Percentiles rank a stretch among this genome's conserved stretches.
Conservation (phyloP, 192 early-diverging fungal species). For the Chytriomyces confervae region DNA sequence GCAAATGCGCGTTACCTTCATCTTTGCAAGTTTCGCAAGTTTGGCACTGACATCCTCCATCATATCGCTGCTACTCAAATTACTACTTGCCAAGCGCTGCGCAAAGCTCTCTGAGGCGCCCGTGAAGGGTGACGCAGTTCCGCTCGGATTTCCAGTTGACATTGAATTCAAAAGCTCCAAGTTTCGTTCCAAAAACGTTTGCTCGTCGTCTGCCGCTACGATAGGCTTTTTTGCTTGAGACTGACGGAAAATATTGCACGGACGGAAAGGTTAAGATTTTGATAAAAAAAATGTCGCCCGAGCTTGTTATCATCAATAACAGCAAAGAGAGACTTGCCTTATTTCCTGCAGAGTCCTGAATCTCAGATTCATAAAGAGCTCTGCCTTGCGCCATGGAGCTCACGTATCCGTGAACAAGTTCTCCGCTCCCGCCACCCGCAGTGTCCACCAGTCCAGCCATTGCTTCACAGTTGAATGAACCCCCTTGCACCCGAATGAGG, state of each 20-base stretch:
- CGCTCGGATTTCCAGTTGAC: slow-evolving; percentile 17
- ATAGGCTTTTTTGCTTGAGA: slow-evolving; percentile 54
- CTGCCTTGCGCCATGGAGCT: slow-evolving; percentile 21
- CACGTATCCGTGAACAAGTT: not conserved
- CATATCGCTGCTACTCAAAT: slow-evolving; percentile 38
- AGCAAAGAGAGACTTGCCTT: slow-evolving; percentile 31
- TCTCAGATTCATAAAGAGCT: slow-evolving; percentile 43
- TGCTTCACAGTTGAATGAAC: slow-evolving; percentile 41
- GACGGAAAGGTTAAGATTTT: not conserved
- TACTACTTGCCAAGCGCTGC: slow-evolving; percentile 49
- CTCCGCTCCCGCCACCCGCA: slow-evolving; percentile 47
- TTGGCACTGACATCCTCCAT: slow-evolving; percentile 49
- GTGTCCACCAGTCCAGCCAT: slow-evolving; percentile 61
- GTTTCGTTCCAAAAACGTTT: slow-evolving; percentile 83
- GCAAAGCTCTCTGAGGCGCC: slow-evolving; percentile 52
- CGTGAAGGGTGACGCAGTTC: not conserved
- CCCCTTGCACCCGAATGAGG: slow-evolving; percentile 72
- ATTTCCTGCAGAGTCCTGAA: slow-evolving; percentile 28
- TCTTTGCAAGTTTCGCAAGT: slow-evolving; percentile 39
- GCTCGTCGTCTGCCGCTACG: slow-evolving; percentile 85
- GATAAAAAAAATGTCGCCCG: not conserved
- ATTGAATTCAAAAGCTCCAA: slow-evolving; percentile 66
- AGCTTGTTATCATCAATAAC: not conserved
- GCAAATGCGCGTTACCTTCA: slow-evolving; percentile 35
- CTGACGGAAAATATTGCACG: not conserved